Conservation (phyloP, 2,329 filamentous ascomycete genomes). For the Pseudocercospora cruenta region DNA sequence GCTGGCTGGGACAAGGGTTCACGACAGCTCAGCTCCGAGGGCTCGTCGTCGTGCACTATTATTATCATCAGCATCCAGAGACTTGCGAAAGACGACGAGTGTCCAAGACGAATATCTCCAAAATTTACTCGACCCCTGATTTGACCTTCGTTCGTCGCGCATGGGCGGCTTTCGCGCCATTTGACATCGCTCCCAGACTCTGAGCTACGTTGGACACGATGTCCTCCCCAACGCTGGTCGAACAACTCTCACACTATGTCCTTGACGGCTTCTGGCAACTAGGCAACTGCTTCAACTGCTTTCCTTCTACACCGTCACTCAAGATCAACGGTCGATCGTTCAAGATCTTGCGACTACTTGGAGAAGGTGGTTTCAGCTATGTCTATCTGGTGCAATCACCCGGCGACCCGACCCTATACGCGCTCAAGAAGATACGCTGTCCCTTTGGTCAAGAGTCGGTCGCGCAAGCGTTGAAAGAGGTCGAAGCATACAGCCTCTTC, state of each 20-base stretch:
- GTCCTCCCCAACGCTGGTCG: slow-evolving; percentile 36
- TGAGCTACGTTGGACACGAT: slow-evolving; percentile 10
- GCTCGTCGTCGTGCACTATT: not conserved
- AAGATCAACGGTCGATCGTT: slow-evolving; percentile 95
- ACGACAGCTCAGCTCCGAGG: not conserved
- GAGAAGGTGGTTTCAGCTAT: slow-evolving; percentile 98
- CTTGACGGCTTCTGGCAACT: slow-evolving; percentile 89
- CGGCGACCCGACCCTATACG: slow-evolving; percentile 78
- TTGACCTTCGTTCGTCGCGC: too few relatives aligned
- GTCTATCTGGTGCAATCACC: slow-evolving; percentile 98
- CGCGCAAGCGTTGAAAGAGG: slow-evolving; percentile 91
- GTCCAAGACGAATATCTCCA: not conserved
- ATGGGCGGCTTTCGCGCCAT: too few relatives aligned
- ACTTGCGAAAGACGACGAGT: not conserved
- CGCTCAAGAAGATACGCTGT: slow-evolving; percentile 98
- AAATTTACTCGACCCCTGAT: too few relatives aligned
- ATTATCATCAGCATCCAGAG: not conserved
- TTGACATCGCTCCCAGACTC: too few relatives aligned
- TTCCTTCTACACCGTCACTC: slow-evolving; percentile 88
- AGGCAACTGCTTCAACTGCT: slow-evolving; percentile 94
- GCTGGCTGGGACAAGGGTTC: not conserved
- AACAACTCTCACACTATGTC: slow-evolving; percentile 61
- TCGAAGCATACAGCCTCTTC: slow-evolving; percentile 94
- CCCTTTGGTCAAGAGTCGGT: slow-evolving; percentile 97
- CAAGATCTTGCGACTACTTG: slow-evolving; percentile 90